Conservation (phyloP, 257 asterid species). For the Forsythia suspensa region DNA sequence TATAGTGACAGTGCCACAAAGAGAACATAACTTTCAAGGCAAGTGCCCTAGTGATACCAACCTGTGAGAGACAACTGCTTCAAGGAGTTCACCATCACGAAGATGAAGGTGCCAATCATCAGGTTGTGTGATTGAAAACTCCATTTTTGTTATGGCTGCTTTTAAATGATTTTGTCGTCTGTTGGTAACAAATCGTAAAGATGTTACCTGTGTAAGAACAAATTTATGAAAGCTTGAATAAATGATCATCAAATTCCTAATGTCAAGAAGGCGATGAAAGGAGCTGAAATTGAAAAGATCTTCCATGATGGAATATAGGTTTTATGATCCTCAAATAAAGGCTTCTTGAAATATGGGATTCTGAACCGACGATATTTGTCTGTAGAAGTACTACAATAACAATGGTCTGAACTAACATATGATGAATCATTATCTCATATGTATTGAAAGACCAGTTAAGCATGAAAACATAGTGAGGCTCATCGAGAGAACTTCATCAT, state of each 20-base stretch:
- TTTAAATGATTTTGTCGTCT: constrained; percentile 34
- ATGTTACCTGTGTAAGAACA: constrained; percentile 44
- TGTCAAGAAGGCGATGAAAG: constrained; percentile 5
- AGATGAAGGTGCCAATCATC: constrained; percentile 99
- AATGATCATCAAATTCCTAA: not conserved
- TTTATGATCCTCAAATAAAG: not conserved
- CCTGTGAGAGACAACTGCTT: constrained; percentile 83
- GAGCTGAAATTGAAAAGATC: not conserved
- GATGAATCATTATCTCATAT: not conserved
- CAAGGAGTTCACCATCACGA: constrained; percentile 90
- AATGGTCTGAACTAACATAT: not conserved
- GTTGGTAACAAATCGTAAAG: constrained; percentile 23
- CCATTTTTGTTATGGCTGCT: constrained; percentile 48
- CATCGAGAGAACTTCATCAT: constrained; percentile 20
- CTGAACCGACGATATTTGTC: not conserved
- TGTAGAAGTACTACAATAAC: not conserved
- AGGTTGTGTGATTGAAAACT: constrained; percentile 74
- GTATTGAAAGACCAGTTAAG: constrained; percentile 5
- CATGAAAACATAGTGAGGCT: not conserved
- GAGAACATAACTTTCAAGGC: not conserved
- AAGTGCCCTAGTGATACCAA: constrained; percentile 17
- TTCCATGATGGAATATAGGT: not conserved
- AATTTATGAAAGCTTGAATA: constrained; percentile 6
- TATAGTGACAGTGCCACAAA: not conserved
- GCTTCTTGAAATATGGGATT: not conserved